Evolutionary conservation across 2,329 filamentous ascomycete genomes (phyloP).

Genomic region (Penicillium paneum): DNA sequence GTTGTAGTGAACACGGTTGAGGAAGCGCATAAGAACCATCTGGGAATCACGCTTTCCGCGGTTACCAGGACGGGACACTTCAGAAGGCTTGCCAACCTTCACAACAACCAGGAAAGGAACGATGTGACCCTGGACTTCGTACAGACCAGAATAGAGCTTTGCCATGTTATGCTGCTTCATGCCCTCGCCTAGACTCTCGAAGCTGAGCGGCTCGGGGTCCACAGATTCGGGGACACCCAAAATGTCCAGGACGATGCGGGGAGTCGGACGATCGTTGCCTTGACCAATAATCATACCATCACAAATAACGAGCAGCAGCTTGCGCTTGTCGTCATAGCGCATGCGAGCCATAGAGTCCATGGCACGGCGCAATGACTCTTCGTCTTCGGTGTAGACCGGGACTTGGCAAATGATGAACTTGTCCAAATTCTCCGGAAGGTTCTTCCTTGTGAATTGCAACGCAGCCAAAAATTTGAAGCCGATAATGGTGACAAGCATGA

Average conservation of each 20-base stretch:
- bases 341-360: constrained; percentile 95
- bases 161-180: constrained; percentile 99
- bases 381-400: constrained; percentile 95
- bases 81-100: constrained; percentile 86
- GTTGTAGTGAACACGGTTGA: constrained; percentile 98
- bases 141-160: constrained; percentile 95
- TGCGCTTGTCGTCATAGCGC: constrained; percentile 94
- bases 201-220: constrained; percentile 92
- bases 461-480: constrained; percentile 96
- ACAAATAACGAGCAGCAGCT: constrained; percentile 93
- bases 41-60: constrained; percentile 99
- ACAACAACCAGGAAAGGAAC: constrained; percentile 96
- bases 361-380: constrained; percentile 92
- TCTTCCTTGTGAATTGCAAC: constrained; percentile 88
- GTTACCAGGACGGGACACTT: constrained; percentile 77
- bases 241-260: constrained; percentile 97
- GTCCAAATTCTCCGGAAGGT: constrained; percentile 89
- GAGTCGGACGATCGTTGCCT: constrained; percentile 93
- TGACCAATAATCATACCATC: constrained; percentile 95
- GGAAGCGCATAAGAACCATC: constrained; percentile 97
- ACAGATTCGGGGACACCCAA: constrained; percentile 89
- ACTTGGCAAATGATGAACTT: constrained; percentile 99
- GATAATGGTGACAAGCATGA: constrained; percentile 76
- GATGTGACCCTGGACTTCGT: constrained; percentile 96
- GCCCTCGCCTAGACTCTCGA: constrained; percentile 92